Evolutionary conservation across 306 rosid genomes (phyloP).

Genomic region (Vigna nakashimae): DNA sequence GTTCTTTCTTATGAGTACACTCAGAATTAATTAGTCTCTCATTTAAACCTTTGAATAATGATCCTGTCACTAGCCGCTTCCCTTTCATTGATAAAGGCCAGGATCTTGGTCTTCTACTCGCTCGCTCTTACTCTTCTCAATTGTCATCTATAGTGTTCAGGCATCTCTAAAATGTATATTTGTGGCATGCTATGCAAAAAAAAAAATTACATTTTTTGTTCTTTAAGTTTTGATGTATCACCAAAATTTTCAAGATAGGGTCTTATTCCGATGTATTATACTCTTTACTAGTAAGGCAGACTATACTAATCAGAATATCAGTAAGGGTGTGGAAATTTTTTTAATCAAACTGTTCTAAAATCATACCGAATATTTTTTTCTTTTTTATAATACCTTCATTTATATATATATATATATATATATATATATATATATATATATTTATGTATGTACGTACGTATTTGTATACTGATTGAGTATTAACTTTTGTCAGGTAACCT

Average conservation of each 20-base stretch:
- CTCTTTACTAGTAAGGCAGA: background rate
- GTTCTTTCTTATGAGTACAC: conserved; percentile 61
- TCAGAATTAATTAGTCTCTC: conserved; percentile 34
- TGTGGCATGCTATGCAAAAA: conserved; percentile 14
- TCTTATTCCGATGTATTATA: background rate
- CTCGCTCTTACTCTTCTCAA: conserved; percentile 15
- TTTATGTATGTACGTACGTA: no score
- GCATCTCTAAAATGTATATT: conserved; percentile 38
- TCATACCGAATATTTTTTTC: no score
- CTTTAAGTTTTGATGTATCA: background rate
- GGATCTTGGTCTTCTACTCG: conserved; percentile 47
- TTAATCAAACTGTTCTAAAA: no score
- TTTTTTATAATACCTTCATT: no score
- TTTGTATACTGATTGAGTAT: no score
- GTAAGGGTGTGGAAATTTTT: no score
- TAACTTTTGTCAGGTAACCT: no score
- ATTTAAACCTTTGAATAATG: conserved; percentile 61
- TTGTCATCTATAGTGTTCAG: conserved; percentile 43
- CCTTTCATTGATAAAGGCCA: conserved; percentile 36
- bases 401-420: no score
- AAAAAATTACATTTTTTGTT: conserved; percentile 7
- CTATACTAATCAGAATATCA: background rate
- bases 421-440: no score
- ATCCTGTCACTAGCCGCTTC: conserved; percentile 49
- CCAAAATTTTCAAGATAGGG: background rate